Base-by-base conservation (phyloP, 805 yeast genomes). In the Candida chilensis region DNA sequence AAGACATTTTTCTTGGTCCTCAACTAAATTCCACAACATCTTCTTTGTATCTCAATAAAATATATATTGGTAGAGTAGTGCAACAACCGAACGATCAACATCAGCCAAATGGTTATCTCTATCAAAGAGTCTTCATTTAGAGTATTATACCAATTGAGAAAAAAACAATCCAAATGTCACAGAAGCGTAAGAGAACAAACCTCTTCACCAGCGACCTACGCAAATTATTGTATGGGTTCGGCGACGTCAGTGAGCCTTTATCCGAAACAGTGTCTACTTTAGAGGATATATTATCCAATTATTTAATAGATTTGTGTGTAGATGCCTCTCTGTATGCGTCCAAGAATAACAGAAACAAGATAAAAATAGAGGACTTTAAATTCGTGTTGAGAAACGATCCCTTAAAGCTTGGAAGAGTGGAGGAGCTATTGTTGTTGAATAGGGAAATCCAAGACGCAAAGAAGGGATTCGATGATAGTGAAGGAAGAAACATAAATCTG, bases 301-400 rank as follows among this genome's bases (percentile, higher is more conserved):
- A 79, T 47, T 50, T 81, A 24, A 65, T 71, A 3, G 80, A 74
- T 42, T 61, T 79, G 8, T 54, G 17, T 33, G 2, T 9, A 27
- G 25, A 22, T 20, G 4, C 24, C 24, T 11, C 30, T 27, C 16
- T 24, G 17, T 15, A 17, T 29, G 11, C 27, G 16, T 15, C 9
- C 22, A 9, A 11, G 1, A 57, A 58, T 9, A 40, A 42, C 1
- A 57, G 86, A 22, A 71, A 64, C 36, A 81, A 79, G 50, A 64
- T 81, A 39, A 75, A 74, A 39, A 74, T 80, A 12, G 87, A 79
- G 26, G 88, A 81, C 44, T 73, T 81, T 54, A 74, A 71, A 47
- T 81, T 78, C 50, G 83, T 80, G 0, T 50, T 82, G 30, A 54
- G 87, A 27, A 67, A 66, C 32, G 90, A 81, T 42, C 73, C 78